Base-by-base conservation (phyloP, 768 basidiomycete genomes). In the Russula abietina region DNA sequence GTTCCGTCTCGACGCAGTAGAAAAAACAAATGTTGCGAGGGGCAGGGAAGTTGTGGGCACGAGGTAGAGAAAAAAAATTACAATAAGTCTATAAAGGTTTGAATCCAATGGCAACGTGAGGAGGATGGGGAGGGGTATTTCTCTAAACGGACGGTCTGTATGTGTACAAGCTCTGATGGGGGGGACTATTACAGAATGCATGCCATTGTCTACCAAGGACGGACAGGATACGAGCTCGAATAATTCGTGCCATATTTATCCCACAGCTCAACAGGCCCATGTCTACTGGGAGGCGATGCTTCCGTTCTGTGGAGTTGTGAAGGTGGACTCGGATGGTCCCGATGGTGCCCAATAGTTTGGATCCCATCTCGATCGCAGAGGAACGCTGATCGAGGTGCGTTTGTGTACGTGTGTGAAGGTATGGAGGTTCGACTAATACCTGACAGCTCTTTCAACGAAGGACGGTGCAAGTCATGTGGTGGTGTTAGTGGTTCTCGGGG, bases 121-220 rank as follows among this genome's bases (percentile, higher is more conserved):
- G 24, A 49, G 41, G 46, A 32, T 24, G 33, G 50, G 30, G 36
- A 53, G 19, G n/a, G 45, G 45, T 22, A 38, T 4, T 50, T 30
- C n/a, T 64, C 53, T 60, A 59, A 22, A 55, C 19, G 41, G 32
- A 55, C 28, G 46, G 43, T 38, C 32, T n/a, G 28, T 50, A 49
- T 55, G 38, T 33, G 33, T 54, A 53, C 41, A 46, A 33, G 46
- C 9, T 54, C 53, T 41, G 28, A 28, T 33, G 32, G 26, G 14
- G 26, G 14, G 26, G n/a, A 38, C 16, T 22, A 55, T 30, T 22
- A 32, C 26, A 50, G 33, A 16, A 46, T 24, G 30, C 38, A 22
- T 46, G 9, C 6, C 30, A 30, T 50, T 49, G 43, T 55, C 60
- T 67, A 67, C 66, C 64, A 67, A 53, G 66, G 66, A n/a, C 66